Conservation (phyloP, 164 flowering plant species). For the Chimonanthus praecox region DNA sequence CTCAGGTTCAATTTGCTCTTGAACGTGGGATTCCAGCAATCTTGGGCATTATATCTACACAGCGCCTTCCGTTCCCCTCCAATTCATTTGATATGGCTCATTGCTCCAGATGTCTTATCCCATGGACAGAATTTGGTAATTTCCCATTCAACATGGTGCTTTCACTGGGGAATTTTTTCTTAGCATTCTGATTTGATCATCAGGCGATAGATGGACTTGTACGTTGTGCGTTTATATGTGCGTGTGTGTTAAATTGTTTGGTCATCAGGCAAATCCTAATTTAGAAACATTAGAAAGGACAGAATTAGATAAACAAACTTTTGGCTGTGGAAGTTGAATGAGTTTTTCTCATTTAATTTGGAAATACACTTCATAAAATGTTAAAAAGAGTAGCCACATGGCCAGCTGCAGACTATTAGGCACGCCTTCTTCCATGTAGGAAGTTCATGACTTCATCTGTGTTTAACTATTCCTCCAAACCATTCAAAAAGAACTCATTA, state of each 20-base stretch:
- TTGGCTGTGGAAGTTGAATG: background rate
- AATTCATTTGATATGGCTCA: constrained; percentile 99
- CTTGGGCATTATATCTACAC: constrained; percentile 91
- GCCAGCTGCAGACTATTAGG: no score
- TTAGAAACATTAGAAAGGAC: background rate
- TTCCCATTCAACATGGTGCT: background rate
- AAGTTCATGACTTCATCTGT: no score
- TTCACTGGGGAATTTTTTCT: background rate
- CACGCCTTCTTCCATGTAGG: no score
- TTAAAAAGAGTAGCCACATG: no score
- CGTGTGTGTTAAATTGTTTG: no score
- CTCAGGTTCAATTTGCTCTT: constrained; percentile 96
- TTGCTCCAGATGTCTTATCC: constrained; percentile 98
- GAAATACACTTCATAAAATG: no score
- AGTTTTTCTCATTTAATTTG: background rate
- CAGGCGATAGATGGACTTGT: background rate
- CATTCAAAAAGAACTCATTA: no score
- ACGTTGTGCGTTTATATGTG: background rate
- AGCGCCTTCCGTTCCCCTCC: constrained; percentile 97
- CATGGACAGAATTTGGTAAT: constrained; percentile 98
- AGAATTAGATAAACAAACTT: background rate
- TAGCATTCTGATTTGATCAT: background rate
- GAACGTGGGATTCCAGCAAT: constrained; percentile 99
- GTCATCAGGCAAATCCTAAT: no score
- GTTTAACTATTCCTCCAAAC: no score